Conservation (phyloP, 345 rosid species). For the Eucalyptus regnans region DNA sequence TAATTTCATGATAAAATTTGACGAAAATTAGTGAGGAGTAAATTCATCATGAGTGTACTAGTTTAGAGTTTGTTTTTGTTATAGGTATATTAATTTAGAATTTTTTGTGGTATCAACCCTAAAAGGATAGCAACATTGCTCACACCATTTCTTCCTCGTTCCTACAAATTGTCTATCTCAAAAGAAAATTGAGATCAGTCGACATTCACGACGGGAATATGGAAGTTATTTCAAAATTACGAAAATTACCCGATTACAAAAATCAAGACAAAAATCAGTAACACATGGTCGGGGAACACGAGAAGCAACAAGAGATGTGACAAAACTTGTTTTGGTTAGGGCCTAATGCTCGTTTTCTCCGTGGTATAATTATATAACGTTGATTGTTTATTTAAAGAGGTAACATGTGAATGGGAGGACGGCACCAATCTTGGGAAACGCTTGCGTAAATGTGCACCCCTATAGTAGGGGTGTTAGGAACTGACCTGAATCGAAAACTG, state of each 20-base stretch:
- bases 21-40: rapidly evolving
- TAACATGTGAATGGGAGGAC: not conserved
- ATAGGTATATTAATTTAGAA: no score
- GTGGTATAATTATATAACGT: not conserved
- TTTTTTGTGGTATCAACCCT: no score
- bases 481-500: no score
- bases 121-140: not conserved
- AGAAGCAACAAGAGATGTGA: not conserved
- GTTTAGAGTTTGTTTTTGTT: no score
- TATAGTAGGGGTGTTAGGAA: no score
- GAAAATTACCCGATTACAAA: not conserved
- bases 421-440: not conserved
- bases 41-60: rapidly evolving
- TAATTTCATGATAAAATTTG: no score
- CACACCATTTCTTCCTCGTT: not conserved
- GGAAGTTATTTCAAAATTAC: not conserved
- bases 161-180: not conserved
- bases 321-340: not conserved
- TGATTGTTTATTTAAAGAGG: not conserved
- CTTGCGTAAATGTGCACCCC: not conserved
- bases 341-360: not conserved
- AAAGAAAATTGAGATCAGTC: not conserved
- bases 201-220: not conserved
- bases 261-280: not conserved
- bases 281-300: rapidly evolving